These are phyloP conservation scores for Pseudevernia furfuracea DNA, from an alignment of 495 filamentous ascomycete species.

Conservation along the genomic window DNA sequence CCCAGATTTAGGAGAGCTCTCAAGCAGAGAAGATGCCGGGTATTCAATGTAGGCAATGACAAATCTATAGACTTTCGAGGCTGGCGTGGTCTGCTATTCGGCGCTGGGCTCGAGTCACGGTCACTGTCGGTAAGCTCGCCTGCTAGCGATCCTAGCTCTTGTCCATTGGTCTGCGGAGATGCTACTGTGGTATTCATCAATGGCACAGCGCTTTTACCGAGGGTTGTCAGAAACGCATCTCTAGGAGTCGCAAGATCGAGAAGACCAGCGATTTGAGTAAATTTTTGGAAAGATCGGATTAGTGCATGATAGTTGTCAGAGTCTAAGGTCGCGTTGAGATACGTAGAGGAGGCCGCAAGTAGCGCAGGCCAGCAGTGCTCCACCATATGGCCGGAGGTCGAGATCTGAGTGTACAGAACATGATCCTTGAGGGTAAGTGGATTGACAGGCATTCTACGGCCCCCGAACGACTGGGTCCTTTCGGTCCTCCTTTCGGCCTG, in stretches of 20 bases:
- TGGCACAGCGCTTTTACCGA: slow-evolving; percentile 87
- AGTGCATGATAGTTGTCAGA: slow-evolving; percentile 90
- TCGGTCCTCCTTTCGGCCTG: slow-evolving; percentile 38
- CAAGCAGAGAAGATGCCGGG: slow-evolving; percentile 81
- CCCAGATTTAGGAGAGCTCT: slow-evolving; percentile 87
- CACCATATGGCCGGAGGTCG: slow-evolving; percentile 70
- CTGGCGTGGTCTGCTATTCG: slow-evolving; percentile 25
- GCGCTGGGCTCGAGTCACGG: slow-evolving; percentile 38
- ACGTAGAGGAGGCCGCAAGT: slow-evolving; percentile 88
- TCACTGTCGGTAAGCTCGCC: slow-evolving; percentile 4
- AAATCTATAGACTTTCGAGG: slow-evolving; percentile 34
- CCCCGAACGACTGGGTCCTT: slow-evolving; percentile 28
- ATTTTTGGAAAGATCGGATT: slow-evolving; percentile 90
- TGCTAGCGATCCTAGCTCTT: slow-evolving; percentile 40
- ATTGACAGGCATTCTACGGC: slow-evolving; percentile 58
- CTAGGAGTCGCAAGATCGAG: slow-evolving; percentile 75
- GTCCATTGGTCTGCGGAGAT: slow-evolving; percentile 27
- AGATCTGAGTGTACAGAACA: slow-evolving; percentile 59
- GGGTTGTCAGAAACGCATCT: slow-evolving; percentile 88
- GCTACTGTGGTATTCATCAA: slow-evolving; percentile 33
- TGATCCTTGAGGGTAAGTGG: slow-evolving; percentile 67
- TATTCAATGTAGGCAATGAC: slow-evolving; percentile 54
- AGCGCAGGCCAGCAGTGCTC: slow-evolving; percentile 93
- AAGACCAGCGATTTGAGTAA: slow-evolving; percentile 89
- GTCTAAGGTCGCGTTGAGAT: slow-evolving; percentile 83